These are phyloP conservation scores for Xylaria arbuscula DNA, from an alignment of 2,329 filamentous ascomycete species.

Conservation along the genomic window DNA sequence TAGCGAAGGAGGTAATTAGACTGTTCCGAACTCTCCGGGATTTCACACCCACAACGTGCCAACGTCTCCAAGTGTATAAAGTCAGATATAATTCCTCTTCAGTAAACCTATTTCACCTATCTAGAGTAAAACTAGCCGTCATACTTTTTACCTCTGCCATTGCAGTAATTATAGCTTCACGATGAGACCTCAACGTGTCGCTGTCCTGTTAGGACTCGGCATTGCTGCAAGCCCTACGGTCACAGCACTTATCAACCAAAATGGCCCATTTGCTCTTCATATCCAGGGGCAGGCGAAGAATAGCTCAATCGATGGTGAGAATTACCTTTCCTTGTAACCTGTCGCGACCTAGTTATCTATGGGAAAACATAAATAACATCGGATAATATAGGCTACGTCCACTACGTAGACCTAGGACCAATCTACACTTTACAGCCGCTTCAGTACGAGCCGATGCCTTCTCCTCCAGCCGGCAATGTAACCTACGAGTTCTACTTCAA, in stretches of 20 bases:
- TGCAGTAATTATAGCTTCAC: no score
- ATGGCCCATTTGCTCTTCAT: conserved; percentile 24
- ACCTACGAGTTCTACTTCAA: conserved; percentile 28
- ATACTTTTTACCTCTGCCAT: no score
- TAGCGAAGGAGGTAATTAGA: no score
- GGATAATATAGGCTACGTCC: conserved; percentile 15
- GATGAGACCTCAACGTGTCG: conserved; percentile 15
- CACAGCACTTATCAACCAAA: conserved; percentile 3
- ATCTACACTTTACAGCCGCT: neutral
- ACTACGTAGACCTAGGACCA: conserved; percentile 6
- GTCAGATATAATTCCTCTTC: no score
- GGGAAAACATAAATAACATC: conserved; percentile 3
- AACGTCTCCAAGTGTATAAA: no score
- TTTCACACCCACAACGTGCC: no score
- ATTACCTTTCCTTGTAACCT: no score
- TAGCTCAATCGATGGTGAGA: conserved; percentile 27
- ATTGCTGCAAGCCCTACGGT: conserved; percentile 4
- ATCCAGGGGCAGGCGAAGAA: conserved; percentile 25
- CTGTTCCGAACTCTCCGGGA: no score
- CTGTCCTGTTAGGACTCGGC: conserved; percentile 15
- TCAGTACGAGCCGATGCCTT: conserved; percentile 19
- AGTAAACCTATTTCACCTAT: no score
- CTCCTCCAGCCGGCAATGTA: conserved; percentile 19
- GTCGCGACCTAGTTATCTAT: no score
- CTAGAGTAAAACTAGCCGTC: no score